These are phyloP conservation scores for Domatiomyces catenatus DNA, from an alignment of 2,329 filamentous ascomycete species.

Conservation along the genomic window DNA sequence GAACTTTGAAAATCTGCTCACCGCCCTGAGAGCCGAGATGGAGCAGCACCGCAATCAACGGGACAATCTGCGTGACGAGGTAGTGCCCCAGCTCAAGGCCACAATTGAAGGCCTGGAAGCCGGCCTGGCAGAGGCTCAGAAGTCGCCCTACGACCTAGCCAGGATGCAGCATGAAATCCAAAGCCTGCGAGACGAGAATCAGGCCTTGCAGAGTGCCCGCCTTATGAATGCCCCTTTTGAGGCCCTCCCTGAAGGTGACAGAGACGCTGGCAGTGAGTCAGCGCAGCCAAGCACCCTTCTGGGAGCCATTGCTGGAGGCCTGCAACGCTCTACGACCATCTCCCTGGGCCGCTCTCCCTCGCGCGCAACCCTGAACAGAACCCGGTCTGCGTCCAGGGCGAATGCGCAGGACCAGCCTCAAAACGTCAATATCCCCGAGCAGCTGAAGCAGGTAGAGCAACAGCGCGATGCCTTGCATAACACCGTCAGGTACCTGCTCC, in stretches of 20 bases:
- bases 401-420: slow-evolving; percentile 41
- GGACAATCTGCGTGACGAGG: slow-evolving; percentile 78
- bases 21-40: slow-evolving; percentile 68
- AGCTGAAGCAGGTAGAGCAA: slow-evolving; percentile 80
- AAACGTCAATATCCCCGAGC: slow-evolving; percentile 56
- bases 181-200: slow-evolving; percentile 39
- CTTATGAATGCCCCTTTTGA: slow-evolving; percentile 40
- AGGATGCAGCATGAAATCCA: slow-evolving; percentile 80
- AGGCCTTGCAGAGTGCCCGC: slow-evolving; percentile 31
- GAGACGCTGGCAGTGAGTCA: neutral
- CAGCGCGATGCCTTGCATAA: slow-evolving; percentile 85
- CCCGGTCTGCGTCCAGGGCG: slow-evolving; percentile 39
- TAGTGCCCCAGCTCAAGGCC: slow-evolving; percentile 63
- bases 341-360: slow-evolving; percentile 50
- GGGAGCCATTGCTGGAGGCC: slow-evolving; percentile 30
- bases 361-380: slow-evolving; percentile 29
- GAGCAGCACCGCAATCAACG: slow-evolving; percentile 72
- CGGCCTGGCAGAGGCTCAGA: slow-evolving; percentile 45
- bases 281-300: slow-evolving; percentile 27
- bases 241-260: slow-evolving; percentile 45
- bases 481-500: slow-evolving; percentile 69
- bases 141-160: slow-evolving; percentile 61
- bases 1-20: slow-evolving; percentile 84
- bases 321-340: slow-evolving; percentile 15
- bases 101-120: slow-evolving; percentile 44